Base-by-base conservation (phyloP, 768 basidiomycete genomes). In the Tephrocybe sp. region DNA sequence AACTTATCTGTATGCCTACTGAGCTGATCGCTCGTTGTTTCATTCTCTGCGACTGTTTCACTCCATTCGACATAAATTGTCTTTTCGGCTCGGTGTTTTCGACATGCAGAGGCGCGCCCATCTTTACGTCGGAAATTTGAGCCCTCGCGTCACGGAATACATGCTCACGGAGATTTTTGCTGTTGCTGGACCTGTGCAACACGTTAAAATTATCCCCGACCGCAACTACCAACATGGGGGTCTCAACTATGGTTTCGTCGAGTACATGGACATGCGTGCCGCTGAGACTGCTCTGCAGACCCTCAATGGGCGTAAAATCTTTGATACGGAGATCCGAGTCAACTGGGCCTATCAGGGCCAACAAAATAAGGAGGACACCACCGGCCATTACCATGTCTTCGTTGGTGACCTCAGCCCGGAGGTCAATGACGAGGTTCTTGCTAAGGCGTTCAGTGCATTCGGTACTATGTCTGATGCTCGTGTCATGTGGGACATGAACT, bases 401-500 rank as follows among this genome's bases (percentile, higher is more conserved):
- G 96, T 98, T 57, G 97, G 97, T n/a, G 97, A 99, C 75, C 90
- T 99, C 62, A 93, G 90, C 60, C 96, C 97, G 20, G 97, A 99
- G 69, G 95, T 99, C 67, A 98, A 93, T 68, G 97, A 99, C 63
- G 94, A 95, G 15, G 93, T 98, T 48, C 85, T 99, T 56, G 88
- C 76, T 51, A 98, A 98, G 75, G 97, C 97, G 6, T 99, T 99
- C 78, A 86, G 84, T 62, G 96, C 96, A 33, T 99, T 99, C 67
- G 95, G 94, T 26, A 90, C 89, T 55, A 80, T 99, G 73, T 95
- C 93, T 45, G 97, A 99, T 70, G 96, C 96, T 44, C 85, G 97
- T 28, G 97, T 98, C 54, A 98, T 98, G 96, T 98, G 96, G 96
- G 97, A 99, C 69, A 98, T 98, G 93, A 97, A 95, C 73, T 96